Base-by-base conservation (phyloP, 2,329 filamentous ascomycete species). In the Magnaporthiopsis incrustans region DNA sequence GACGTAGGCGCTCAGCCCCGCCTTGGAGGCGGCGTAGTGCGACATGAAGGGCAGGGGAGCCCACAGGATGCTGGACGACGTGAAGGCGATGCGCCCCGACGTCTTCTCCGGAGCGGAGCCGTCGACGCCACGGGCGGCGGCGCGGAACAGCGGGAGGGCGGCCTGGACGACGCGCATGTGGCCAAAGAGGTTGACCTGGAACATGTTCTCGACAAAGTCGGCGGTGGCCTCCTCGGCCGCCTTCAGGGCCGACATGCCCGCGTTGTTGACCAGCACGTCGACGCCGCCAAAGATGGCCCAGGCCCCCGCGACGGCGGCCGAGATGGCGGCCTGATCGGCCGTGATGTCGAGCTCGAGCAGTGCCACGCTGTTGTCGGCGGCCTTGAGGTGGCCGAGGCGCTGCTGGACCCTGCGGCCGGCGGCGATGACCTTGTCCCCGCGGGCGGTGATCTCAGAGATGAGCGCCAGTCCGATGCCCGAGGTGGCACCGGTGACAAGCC, bases 21-120 rank as follows among this genome's bases (percentile, higher is more conserved):
- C 68, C 57, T 76, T 76, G 32, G 73, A 68, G 6, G 71, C 68
- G 8, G 68, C 67, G 65, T 76, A 76, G 64, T 72, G 68, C 2
- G 71, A 68, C 66, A 72, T 69, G 66, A 71, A 73, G 0, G 74
- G 73, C 1, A 74, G 65, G 3, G 68, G 64, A 1, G 68, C 68
- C 73, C 73, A 76, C 15, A 67, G 62, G 0, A 67, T 61, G 61
- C 68, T 70, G 25, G 72, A 71, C 0, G 70, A 70, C 4, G 72
- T 76, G 65, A 75, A 75, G 27, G 70, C 71, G 53, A 73, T 67
- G 4, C 57, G 65, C 8, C 33, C 33, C 33, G 4, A 10, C 33
- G 27, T 30, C 27, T 30, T 35, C 33, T 12, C 33, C 33, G 33
- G 33, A 35, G 11, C 27, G 27, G 8, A 35, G 1, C 70, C 70